phyloP scores from a whole-genome alignment of 352 stramenopile species.

The Globisporangium nodosum region DNA sequence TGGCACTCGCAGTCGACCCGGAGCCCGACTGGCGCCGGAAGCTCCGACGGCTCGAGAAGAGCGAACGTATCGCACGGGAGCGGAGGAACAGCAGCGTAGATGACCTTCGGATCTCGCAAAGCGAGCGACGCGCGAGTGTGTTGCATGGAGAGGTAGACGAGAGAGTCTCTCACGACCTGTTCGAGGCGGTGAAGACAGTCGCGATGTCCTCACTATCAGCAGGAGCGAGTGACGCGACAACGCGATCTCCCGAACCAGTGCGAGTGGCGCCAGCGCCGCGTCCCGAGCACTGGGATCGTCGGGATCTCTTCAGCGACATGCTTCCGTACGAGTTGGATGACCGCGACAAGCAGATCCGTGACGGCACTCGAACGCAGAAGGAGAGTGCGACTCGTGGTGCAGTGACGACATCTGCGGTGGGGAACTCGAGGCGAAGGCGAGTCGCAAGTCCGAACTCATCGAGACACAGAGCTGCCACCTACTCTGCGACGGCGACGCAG shows the following conservation, averaged over 20 bases:
- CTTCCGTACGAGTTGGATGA: constrained; percentile 3
- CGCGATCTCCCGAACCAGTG: neutral
- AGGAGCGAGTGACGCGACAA: neutral
- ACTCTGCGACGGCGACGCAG: neutral
- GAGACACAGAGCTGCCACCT: neutral
- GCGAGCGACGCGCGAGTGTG: neutral
- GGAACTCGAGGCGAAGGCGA: neutral
- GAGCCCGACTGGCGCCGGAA: constrained; percentile 56
- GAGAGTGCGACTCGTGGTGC: neutral
- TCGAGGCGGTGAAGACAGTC: neutral
- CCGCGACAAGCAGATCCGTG: neutral
- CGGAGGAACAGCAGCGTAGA: neutral
- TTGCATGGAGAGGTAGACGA: neutral
- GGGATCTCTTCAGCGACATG: constrained; percentile 47
- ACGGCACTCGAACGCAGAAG: neutral
- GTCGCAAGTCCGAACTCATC: neutral
- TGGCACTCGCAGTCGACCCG: constrained; percentile 48
- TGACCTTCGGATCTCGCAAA: neutral
- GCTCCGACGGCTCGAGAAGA: constrained; percentile 22
- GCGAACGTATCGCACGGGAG: constrained; percentile 5
- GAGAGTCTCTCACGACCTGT: neutral
- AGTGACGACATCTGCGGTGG: neutral
- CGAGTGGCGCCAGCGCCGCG: neutral
- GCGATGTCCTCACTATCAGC: neutral
- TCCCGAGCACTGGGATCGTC: neutral